Evolutionary conservation across 2,329 filamentous ascomycete genomes (phyloP).

Genomic region (Stylonectria norvegica): DNA sequence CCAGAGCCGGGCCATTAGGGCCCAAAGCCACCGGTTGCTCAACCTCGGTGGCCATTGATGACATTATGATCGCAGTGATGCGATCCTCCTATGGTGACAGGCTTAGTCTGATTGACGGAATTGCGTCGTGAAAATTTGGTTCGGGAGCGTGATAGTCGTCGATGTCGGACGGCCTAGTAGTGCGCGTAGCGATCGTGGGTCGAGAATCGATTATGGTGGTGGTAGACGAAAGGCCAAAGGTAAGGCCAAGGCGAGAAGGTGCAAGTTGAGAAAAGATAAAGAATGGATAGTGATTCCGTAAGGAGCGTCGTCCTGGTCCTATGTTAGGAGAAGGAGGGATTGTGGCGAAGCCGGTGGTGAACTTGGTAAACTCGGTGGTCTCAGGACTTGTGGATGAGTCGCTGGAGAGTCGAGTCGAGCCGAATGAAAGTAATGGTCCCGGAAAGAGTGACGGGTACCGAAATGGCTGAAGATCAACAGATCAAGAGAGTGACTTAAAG

Average conservation of each 20-base stretch:
- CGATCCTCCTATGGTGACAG: conserved; percentile 15
- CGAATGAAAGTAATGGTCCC: conserved; percentile 44
- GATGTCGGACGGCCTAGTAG: not conserved
- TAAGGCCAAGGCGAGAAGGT: conserved; percentile 14
- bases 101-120: conserved; percentile 12
- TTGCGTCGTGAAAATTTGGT: conserved; percentile 5
- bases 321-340: conserved; percentile 14
- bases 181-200: conserved; percentile 2
- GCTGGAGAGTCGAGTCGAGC: conserved; percentile 18
- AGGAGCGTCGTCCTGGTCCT: conserved; percentile 33
- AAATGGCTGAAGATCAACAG: conserved; percentile 35
- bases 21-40: conserved; percentile 36
- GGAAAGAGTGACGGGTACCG: conserved; percentile 52
- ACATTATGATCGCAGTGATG: conserved; percentile 16
- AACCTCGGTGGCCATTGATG: conserved; percentile 39
- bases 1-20: conserved; percentile 17
- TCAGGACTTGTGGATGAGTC: conserved; percentile 20
- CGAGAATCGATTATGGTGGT: conserved; percentile 10
- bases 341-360: not conserved
- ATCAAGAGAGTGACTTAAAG: conserved; percentile 52
- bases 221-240: conserved; percentile 11
- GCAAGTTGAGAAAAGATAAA: conserved; percentile 19
- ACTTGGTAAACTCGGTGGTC: not conserved
- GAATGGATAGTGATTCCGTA: conserved; percentile 21
- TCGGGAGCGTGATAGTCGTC: not conserved